These are phyloP conservation scores for Symbiodinium natans DNA, from an alignment of 73 alveolate genomes.

Conservation along the genomic window DNA sequence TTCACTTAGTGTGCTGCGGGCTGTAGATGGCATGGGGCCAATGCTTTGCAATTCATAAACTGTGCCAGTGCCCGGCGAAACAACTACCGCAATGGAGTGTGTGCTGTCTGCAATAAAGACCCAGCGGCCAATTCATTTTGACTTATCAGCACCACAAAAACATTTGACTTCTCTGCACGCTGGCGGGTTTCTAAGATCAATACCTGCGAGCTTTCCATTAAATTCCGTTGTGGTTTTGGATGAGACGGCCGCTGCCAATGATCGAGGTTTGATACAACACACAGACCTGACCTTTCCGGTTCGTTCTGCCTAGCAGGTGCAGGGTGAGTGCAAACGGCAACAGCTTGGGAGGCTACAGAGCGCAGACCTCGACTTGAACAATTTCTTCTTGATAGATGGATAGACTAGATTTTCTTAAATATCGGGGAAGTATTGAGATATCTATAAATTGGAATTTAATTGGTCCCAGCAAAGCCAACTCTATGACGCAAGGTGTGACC, in stretches of 20 bases:
- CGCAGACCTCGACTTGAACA: neutral
- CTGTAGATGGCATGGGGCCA: too few relatives aligned
- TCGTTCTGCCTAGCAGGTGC: neutral
- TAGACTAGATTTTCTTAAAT: neutral
- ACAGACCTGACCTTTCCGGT: neutral
- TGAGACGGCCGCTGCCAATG: constrained; percentile 70
- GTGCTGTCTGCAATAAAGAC: constrained; percentile 84
- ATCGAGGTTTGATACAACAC: constrained; percentile 35
- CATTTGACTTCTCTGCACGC: neutral
- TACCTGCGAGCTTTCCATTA: constrained; percentile 45
- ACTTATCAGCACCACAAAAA: neutral
- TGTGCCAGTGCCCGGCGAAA: constrained; percentile 13
- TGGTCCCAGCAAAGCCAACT: too few relatives aligned
- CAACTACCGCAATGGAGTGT: constrained; percentile 54
- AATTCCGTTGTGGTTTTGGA: constrained; percentile 73
- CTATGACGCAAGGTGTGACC: neutral
- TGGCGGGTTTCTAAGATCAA: too few relatives aligned
- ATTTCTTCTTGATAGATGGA: neutral
- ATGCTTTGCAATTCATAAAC: too few relatives aligned
- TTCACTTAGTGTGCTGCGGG: neutral
- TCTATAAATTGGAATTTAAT: too few relatives aligned
- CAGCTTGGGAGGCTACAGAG: constrained; percentile 58
- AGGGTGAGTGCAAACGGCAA: constrained; percentile 49
- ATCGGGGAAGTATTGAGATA: too few relatives aligned
- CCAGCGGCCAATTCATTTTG: constrained; percentile 14